Evolutionary conservation across 1,139 yeast species (phyloP), one percentile per base, ranked within the genome.

Genomic region (Yamadazyma buinensis): DNA sequence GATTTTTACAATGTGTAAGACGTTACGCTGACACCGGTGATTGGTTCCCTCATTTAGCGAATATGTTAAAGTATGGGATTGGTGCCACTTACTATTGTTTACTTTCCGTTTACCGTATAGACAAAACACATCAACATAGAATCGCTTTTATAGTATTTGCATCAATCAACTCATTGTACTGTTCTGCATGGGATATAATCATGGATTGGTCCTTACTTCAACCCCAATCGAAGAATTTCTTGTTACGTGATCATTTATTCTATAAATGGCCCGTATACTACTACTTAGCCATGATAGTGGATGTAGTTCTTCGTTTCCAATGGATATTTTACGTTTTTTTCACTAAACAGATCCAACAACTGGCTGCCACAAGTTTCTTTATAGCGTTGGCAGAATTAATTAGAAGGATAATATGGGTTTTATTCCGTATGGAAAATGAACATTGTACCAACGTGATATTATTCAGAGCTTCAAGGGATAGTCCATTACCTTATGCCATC

Each of bases 151-250:
- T 92, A 20, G 58, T 78, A 1, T 75, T 88, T 63, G 97, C 95
- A 0, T 55, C 74, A 1, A 44, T 85, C 28, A 90, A 92, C 54
- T 80, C 97, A 0, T 38, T 82, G 1, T 77, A 75, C 51, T 72
- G 88, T 20, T 59, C 85, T 0, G 47, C 80, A 10, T 92, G 98
- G 98, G 98, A 92, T 59, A 61, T 94, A 9, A 66, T 87, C 24
- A 87, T 92, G 95, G 98, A 92, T 65, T 94, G 95, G 90, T 88
- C 97, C 1, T 65, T 92, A 47, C 64, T 84, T 39, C 96, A 88
- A 54, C 55, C 68, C 15, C 73, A 71, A 8, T 75, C 88, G 6
- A 70, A 72, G 45, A 64, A 84, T 51, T 63, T 64, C 39, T 60
- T 80, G 31, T 66, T 92, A 37, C 71, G 97, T 46, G 81, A 85